Evolutionary conservation across 441 rosid genomes (phyloP).

Genomic region (Metrosideros polymorpha): DNA sequence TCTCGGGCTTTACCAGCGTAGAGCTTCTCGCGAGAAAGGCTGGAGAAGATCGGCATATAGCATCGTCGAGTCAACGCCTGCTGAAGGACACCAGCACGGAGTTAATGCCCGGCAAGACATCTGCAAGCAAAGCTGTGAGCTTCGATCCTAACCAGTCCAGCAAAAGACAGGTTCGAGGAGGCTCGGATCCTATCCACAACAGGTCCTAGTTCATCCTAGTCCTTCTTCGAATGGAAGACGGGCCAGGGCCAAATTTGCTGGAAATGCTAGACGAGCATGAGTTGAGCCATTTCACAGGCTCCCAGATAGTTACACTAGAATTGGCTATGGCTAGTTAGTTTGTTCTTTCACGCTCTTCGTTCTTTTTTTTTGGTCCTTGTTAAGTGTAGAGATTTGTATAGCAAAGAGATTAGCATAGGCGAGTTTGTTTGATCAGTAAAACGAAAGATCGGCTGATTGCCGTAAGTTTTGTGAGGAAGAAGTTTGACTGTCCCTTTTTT

Average conservation of each 20-base stretch:
- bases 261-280: not conserved
- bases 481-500: not conserved
- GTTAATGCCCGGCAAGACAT: conserved; percentile 18
- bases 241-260: not conserved
- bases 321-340: conserved; percentile 22
- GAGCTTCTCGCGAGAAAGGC: conserved; percentile 19
- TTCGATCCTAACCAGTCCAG: conserved; percentile 49
- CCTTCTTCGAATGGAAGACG: not conserved
- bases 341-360: conserved; percentile 16
- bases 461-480: not conserved
- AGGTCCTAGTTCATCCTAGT: conserved; percentile 29
- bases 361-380: conserved; percentile 9
- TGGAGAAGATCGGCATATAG: conserved; percentile 18
- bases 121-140: conserved; percentile 8
- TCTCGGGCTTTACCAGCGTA: conserved; percentile 28
- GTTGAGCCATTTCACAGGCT: not conserved
- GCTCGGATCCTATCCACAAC: conserved; percentile 97
- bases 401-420: conserved; percentile 14
- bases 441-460: not conserved
- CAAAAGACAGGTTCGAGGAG: conserved; percentile 76
- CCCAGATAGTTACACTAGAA: not conserved
- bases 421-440: not conserved
- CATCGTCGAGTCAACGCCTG: conserved; percentile 18
- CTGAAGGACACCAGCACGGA: conserved; percentile 29
- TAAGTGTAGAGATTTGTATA: conserved; percentile 32